A percentile compares a stretch with the other conserved stretches of the same genome.
phyloP scores from a whole-genome alignment of 257 asterid genomes.

The Solanum chmielewskii region DNA sequence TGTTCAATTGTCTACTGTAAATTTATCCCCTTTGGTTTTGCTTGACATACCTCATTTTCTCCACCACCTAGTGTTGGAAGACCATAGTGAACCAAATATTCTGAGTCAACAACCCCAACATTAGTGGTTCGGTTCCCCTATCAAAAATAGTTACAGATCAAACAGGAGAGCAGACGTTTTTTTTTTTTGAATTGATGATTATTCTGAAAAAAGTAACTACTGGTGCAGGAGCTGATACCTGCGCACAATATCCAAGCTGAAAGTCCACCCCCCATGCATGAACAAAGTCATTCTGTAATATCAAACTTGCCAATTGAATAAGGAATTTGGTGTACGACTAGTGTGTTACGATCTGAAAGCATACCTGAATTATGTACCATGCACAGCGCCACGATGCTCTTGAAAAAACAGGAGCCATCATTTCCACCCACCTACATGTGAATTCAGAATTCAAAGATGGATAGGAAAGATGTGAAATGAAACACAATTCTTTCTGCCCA shows the following conservation, averaged over 20 bases:
- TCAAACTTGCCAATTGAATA: background rate
- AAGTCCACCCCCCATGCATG: slow-evolving; percentile 76
- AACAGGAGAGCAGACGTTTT: background rate
- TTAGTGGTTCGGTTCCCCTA: slow-evolving; percentile 57
- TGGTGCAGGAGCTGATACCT: slow-evolving; percentile 23
- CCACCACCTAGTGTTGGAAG: slow-evolving; percentile 70
- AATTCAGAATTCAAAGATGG: background rate
- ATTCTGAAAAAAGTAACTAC: background rate
- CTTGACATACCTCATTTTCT: slow-evolving; percentile 24
- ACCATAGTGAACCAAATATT: slow-evolving; percentile 53
- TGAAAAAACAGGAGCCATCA: slow-evolving; percentile 86
- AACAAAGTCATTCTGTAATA: slow-evolving; percentile 44
- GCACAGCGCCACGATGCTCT: slow-evolving; percentile 62
- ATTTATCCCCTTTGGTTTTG: background rate
- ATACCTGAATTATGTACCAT: slow-evolving; percentile 77
- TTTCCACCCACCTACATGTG: slow-evolving; percentile 51
- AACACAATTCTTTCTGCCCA: background rate
- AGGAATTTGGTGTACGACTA: background rate
- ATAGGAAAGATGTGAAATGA: background rate
- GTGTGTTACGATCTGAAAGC: background rate
- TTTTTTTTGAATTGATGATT: background rate
- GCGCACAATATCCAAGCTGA: slow-evolving; percentile 67
- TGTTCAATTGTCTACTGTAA: background rate
- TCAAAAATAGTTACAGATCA: background rate
- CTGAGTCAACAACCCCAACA: slow-evolving; percentile 62